phyloP scores from a whole-genome alignment of 805 yeast species.

The Ogataea corticis region DNA sequence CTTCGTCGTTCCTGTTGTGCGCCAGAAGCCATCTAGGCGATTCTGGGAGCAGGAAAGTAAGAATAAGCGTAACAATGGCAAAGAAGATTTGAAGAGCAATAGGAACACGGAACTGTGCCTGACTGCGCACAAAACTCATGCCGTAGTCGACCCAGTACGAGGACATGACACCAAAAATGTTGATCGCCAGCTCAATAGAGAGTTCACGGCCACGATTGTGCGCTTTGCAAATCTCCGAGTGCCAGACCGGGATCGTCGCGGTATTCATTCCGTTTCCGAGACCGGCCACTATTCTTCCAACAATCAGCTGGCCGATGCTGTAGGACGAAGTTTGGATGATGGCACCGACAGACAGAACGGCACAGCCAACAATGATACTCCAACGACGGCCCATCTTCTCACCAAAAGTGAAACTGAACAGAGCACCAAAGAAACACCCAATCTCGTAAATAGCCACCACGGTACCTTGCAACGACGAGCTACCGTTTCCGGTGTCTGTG shows the following conservation, averaged over 20 bases:
- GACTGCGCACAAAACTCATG: constrained; percentile 46
- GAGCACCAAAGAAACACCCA: constrained; percentile 48
- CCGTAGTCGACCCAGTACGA: constrained; percentile 68
- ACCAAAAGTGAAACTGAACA: constrained; percentile 41
- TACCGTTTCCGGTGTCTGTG: constrained; percentile 18
- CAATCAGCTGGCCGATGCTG: constrained; percentile 48
- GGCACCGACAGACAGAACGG: constrained; percentile 64
- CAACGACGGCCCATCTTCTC: constrained; percentile 61
- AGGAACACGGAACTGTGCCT: constrained; percentile 67
- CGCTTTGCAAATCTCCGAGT: constrained; percentile 67
- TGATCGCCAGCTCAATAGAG: constrained; percentile 58
- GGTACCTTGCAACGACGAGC: constrained; percentile 42
- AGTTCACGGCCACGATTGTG: constrained; percentile 69
- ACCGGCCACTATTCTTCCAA: constrained; percentile 68
- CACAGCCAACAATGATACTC: constrained; percentile 51
- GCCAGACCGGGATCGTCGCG: constrained; percentile 71
- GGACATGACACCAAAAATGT: constrained; percentile 64
- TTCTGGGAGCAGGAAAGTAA: constrained; percentile 66
- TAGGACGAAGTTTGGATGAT: constrained; percentile 50
- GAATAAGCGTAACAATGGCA: constrained; percentile 52
- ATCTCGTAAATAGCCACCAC: constrained; percentile 50
- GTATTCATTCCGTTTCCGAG: constrained; percentile 70
- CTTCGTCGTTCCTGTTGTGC: constrained; percentile 52
- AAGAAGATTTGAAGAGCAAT: constrained; percentile 63
- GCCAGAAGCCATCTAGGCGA: constrained; percentile 67